These are phyloP conservation scores for Jaltomata sinuosa DNA, from an alignment of 257 asterid genomes.

Conservation along the genomic window DNA sequence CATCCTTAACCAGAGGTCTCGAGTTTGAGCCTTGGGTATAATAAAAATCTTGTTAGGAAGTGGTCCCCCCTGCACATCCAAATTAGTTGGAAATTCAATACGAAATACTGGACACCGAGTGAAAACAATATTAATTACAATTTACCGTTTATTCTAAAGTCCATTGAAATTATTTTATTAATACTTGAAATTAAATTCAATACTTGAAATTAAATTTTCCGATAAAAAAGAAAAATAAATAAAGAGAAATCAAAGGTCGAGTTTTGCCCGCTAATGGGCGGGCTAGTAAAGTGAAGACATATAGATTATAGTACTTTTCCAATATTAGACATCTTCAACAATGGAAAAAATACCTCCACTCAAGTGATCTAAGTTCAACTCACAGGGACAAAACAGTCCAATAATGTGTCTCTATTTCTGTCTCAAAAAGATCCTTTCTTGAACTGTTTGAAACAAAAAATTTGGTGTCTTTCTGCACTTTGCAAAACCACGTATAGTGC, in stretches of 20 bases:
- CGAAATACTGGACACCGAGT: not conserved
- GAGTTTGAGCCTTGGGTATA: not conserved
- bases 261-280: not conserved
- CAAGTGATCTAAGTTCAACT: not conserved
- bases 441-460: not conserved
- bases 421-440: not conserved
- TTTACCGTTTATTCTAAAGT: not conserved
- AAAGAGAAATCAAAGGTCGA: not conserved
- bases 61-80: not conserved
- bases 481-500: not conserved
- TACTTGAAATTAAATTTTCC: not conserved
- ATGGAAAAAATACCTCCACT: not conserved
- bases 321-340: not conserved
- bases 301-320: not conserved
- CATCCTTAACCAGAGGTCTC: not conserved
- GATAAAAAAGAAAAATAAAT: not conserved
- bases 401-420: not conserved
- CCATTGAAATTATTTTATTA: not conserved
- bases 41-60: not conserved
- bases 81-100: not conserved
- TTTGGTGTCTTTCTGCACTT: not conserved
- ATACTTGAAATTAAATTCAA: not conserved
- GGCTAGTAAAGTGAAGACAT: not conserved
- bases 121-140: not conserved
- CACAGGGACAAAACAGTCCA: not conserved